These are phyloP conservation scores for Globisporangium yorkense DNA, from an alignment of 352 stramenopile species.

Conservation along the genomic window DNA sequence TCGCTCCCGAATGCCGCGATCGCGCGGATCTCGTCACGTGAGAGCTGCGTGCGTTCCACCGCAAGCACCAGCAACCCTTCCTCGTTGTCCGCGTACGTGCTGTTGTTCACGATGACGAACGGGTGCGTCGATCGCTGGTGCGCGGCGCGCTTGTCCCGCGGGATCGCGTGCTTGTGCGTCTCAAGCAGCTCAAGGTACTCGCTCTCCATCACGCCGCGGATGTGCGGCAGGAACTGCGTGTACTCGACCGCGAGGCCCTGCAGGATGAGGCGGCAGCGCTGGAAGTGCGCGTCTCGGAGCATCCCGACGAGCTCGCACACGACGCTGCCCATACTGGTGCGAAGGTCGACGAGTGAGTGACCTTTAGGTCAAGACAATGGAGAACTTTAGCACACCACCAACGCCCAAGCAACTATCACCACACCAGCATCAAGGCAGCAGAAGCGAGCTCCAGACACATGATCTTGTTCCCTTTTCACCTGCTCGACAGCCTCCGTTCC, in stretches of 20 bases:
- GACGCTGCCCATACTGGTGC: conserved; percentile 11
- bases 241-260: conserved; percentile 49
- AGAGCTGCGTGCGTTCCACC: conserved; percentile 47
- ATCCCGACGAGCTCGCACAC: conserved; percentile 55
- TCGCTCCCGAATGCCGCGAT: conserved; percentile 39
- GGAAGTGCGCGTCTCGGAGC: conserved; percentile 49
- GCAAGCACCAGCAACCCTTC: conserved; percentile 48
- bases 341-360: not conserved
- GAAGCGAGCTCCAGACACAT: too few relatives aligned
- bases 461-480: too few relatives aligned
- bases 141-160: conserved; percentile 15
- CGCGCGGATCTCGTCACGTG: conserved; percentile 43
- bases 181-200: conserved; percentile 48
- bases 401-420: too few relatives aligned
- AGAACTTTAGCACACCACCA: too few relatives aligned
- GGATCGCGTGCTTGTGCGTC: conserved; percentile 26
- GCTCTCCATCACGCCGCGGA: conserved; percentile 41
- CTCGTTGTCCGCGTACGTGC: conserved; percentile 43
- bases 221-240: conserved; percentile 40
- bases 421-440: too few relatives aligned
- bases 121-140: conserved; percentile 28
- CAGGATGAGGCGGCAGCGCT: conserved; percentile 54
- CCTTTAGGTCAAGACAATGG: not conserved
- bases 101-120: conserved; percentile 48
- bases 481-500: too few relatives aligned